Evolutionary conservation across 352 stramenopile species (phyloP).

Genomic region (Globisporangium megalacanthum): DNA sequence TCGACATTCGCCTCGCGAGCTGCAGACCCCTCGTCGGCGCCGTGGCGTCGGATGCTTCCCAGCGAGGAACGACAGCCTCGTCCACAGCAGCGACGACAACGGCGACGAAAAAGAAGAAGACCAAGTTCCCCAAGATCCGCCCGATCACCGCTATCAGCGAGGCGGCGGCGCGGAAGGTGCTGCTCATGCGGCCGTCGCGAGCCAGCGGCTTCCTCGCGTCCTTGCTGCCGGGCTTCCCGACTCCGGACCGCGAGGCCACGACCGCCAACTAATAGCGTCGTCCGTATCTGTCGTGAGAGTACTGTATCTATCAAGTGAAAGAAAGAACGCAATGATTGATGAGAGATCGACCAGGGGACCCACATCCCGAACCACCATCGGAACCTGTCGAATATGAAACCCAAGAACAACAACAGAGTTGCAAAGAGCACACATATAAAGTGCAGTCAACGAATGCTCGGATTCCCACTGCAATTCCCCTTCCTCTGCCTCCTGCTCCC

Average conservation of each 20-base stretch:
- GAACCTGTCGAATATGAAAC: background rate
- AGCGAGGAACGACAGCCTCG: too few relatives aligned
- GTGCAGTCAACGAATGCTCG: background rate
- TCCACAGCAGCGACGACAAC: too few relatives aligned
- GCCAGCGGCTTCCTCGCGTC: slow-evolving; percentile 23
- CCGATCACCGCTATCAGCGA: slow-evolving; percentile 12
- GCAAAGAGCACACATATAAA: too few relatives aligned
- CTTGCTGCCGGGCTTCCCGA: slow-evolving; percentile 22
- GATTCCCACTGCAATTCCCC: background rate
- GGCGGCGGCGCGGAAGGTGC: slow-evolving; percentile 12
- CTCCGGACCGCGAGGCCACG: background rate
- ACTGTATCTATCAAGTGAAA: background rate
- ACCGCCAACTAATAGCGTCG: background rate
- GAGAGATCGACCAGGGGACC: background rate
- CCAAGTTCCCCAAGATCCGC: slow-evolving; percentile 17
- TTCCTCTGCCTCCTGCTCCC: background rate
- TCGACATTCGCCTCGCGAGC: slow-evolving; percentile 38
- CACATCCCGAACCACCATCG: background rate
- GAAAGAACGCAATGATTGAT: background rate
- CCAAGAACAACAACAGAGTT: background rate
- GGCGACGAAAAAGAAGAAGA: slow-evolving; percentile 7
- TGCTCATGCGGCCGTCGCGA: slow-evolving; percentile 11
- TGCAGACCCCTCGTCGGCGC: slow-evolving; percentile 1
- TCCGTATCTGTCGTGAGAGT: slow-evolving; percentile 1
- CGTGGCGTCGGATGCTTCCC: background rate